Evolutionary conservation across 2,329 filamentous ascomycete species (phyloP), one percentile per base, ranked within the genome.

Genomic region (Penicillium corylophilum): DNA sequence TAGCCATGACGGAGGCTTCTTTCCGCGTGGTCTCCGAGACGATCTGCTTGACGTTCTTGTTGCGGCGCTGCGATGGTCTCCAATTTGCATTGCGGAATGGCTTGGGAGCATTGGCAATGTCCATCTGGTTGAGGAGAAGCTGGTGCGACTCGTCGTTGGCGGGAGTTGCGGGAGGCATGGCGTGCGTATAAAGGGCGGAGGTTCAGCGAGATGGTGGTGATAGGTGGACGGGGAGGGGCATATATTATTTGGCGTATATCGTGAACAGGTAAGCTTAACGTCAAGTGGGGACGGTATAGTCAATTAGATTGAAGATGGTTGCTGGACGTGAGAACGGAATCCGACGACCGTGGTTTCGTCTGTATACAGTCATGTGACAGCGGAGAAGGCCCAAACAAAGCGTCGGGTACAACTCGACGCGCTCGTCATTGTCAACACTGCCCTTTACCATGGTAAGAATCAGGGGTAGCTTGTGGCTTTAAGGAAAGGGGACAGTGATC

Each of bases 1-100:
- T 96, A 15, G 88, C 90, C 66, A 92, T 80, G 31, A 89, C 81
- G 3, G 91, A 95, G n/a, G 90, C 90, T 77, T 97, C 93, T 68
- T 88, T 90, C 62, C 90, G 87, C 20, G 89, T 84, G 12, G 88
- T 89, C 66, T 99, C 94, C 53, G 90, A 88, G 55, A 99, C 81
- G 56, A 99, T 94, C 64, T 95, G 90, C 74, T 97, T 97, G 74
- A 97, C 87, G 73, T 96, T 97, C 79, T 99, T 99, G 83, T 99
- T 99, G 73, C 94, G 90, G 46, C 94, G 91, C 73, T 92, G 88
- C 60, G 93, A 90, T 15, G 94, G 90, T 68, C 89, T 91, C 94
- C 94, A 99, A 70, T 84, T 77, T 2, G 88, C 79, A 69, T 91
- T 96, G 72, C 93, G 92, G 79, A 96, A 99, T 66, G 85, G 88